Base-by-base conservation (phyloP, 495 filamentous ascomycete genomes). In the Beverwykella pulmonaria region DNA sequence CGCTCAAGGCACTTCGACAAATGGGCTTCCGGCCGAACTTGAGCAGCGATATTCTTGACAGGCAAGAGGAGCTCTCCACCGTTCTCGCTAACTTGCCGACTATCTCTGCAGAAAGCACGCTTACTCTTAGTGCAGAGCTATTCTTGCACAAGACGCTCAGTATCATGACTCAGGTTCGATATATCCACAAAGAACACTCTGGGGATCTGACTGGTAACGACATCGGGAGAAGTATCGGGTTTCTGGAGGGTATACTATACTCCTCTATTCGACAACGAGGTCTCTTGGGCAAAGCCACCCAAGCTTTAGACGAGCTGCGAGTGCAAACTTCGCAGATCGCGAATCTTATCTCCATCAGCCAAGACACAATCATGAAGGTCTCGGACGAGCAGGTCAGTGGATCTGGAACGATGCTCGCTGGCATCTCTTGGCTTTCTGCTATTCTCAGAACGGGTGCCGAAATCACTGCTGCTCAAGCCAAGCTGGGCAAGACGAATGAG, bases 1-100 rank as follows among this genome's bases (percentile, higher is more conserved):
- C 89, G 0, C 78, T 99, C 59, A 91, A 89, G 71, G 83, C 83
- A 7, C 76, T 97, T 1, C 86, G 91, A 23, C 83, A 88, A 25
- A 97, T 98, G 92, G 95, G 95, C 20, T 84, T 98, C 61, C 88
- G 88, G 69, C 85, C 86, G 15, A 96, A 92, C 73, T 80, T 93
- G 22, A 84, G 88, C 63, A 83, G 81, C 29, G 85, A 87, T 65
- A 74, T 86, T 48, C 81, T 97, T 9, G 82, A 82, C 32, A 84
- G 85, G 44, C 95, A 99, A 76, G 80, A 82, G 32, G 87, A 89
- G 4, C 79, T 90, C 14, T 80, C 88, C 14, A 80, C 83, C 22
- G 81, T 97, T 0, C 81, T 98, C 14, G 69, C 75, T 1, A 54
- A 26, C 1, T 17, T 65, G 80, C 87, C 54, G 81, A 76, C 3